Conservation (phyloP, 78 protist species). For the Isochrysis galbana region DNA sequence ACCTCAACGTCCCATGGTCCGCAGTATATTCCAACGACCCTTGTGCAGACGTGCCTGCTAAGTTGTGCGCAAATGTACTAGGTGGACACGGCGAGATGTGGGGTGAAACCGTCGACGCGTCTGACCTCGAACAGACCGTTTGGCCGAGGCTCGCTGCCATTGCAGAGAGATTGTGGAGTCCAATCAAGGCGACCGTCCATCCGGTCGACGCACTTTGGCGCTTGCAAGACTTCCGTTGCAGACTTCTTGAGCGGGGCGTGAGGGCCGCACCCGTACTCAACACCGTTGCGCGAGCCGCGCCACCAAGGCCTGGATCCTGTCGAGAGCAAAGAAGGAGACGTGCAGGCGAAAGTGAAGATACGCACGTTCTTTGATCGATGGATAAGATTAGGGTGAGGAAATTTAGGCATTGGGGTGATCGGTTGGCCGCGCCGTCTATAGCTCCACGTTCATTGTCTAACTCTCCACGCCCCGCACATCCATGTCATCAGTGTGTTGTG, state of each 20-base stretch:
- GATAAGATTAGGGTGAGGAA: too few relatives aligned
- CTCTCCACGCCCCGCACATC: too few relatives aligned
- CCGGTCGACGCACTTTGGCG: background rate
- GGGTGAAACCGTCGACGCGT: conserved; percentile 70
- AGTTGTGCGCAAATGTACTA: conserved; percentile 14
- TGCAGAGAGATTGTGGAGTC: conserved; percentile 70
- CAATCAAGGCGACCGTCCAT: background rate
- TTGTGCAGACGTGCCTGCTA: conserved; percentile 23
- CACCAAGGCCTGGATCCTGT: conserved; percentile 38
- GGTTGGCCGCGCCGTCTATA: too few relatives aligned
- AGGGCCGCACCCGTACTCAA: conserved; percentile 51
- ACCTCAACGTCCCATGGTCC: conserved; percentile 54
- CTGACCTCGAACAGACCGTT: conserved; percentile 43
- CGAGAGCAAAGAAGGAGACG: too few relatives aligned
- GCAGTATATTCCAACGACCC: conserved; percentile 61
- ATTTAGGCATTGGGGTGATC: too few relatives aligned
- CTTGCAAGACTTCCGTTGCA: conserved; percentile 40
- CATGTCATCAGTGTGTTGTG: too few relatives aligned
- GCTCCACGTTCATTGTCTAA: too few relatives aligned
- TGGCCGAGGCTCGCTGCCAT: conserved; percentile 74
- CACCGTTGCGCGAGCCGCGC: conserved; percentile 15
- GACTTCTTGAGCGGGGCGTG: conserved; percentile 48
- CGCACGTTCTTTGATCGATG: too few relatives aligned
- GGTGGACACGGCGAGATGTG: conserved; percentile 71
- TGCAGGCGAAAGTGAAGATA: too few relatives aligned